Base-by-base conservation (phyloP, 164 flowering plant species). In the Vitis labrusca region DNA sequence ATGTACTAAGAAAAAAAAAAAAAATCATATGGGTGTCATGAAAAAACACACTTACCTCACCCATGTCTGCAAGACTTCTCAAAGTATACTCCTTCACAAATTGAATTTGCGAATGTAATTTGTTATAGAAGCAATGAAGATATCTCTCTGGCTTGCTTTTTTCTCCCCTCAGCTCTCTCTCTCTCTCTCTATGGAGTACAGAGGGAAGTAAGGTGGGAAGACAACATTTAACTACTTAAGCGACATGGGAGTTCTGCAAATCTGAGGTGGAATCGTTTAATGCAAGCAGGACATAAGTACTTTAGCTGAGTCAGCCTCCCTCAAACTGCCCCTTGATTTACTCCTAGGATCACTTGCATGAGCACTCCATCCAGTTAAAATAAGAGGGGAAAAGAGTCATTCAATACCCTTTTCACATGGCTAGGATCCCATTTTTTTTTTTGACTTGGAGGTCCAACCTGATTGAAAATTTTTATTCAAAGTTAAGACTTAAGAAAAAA, bases 221-320 rank as follows among this genome's bases (percentile, higher is more conserved):
- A 27, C 49, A 37, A 37, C 44, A 37, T 37, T 37, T 37, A 37
- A 37, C 6, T 37, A 65, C 47, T 70, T 64, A 69, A 53, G 66
- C 59, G 53, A 23, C 3, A 69, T 52, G 55, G 55, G 53, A 61
- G 66, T 71, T 71, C 74, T 65, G 70, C 14, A 62, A 59, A 59
- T 59, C 63, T 73, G 80, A 81, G 50, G 74, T 69, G 80, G 78
- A 71, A 63, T 59, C 55, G 61, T 70, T 66, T 49, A 62, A 71
- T 51, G 71, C 67, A 64, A 68, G 59, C 16, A 49, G 23, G 55
- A 48, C 32, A 59, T 15, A 11, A 8, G 64, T 51, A 37, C 71
- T 32, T 8, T 47, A 49, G 67, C 63, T 63, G 78, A 75, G 58
- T 72, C 78, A 71, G 62, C 53, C 19, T 23, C 54, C 11, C 23